Evolutionary conservation across 768 basidiomycete species (phyloP).

Genomic region (Guyanaporus albipodus): DNA sequence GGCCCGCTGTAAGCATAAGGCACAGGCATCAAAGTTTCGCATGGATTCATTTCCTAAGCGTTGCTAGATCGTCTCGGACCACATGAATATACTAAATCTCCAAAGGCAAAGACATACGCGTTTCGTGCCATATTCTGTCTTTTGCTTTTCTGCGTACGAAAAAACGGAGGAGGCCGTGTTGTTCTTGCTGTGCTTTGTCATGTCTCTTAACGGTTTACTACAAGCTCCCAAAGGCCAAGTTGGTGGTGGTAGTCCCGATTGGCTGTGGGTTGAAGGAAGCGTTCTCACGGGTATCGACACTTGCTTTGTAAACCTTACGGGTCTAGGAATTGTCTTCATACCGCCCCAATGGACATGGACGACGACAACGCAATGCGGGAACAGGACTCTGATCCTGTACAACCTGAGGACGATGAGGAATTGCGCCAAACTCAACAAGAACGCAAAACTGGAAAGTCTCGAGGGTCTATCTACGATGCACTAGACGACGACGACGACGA

Average conservation of each 20-base stretch:
- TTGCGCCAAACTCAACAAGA: slow-evolving; percentile 24
- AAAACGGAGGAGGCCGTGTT: slow-evolving; percentile 88
- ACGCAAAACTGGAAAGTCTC: slow-evolving; percentile 21
- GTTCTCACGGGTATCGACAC: no score
- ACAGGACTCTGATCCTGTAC: slow-evolving; percentile 26
- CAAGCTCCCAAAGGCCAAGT: no score
- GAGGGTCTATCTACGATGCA: slow-evolving; percentile 34
- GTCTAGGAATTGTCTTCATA: no score
- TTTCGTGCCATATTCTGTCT: slow-evolving; percentile 75
- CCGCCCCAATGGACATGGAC: slow-evolving; percentile 23
- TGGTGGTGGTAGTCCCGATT: no score
- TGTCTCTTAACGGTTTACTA: no score
- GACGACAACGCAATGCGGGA: slow-evolving; percentile 34
- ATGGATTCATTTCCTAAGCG: slow-evolving; percentile 80
- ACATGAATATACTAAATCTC: not conserved
- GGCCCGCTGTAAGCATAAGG: slow-evolving; percentile 80
- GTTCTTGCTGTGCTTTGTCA: slow-evolving; percentile 91
- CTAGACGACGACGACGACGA: slow-evolving; percentile 46
- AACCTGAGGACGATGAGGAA: slow-evolving; percentile 38
- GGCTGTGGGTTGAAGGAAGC: no score
- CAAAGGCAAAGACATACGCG: slow-evolving; percentile 40
- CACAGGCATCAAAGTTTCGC: slow-evolving; percentile 88
- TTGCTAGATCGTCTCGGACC: slow-evolving; percentile 24
- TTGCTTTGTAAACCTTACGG: no score
- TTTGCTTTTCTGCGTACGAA: slow-evolving; percentile 86